These are phyloP conservation scores for Chamaenerion angustifolium DNA, from an alignment of 345 rosid species.

Conservation along the genomic window DNA sequence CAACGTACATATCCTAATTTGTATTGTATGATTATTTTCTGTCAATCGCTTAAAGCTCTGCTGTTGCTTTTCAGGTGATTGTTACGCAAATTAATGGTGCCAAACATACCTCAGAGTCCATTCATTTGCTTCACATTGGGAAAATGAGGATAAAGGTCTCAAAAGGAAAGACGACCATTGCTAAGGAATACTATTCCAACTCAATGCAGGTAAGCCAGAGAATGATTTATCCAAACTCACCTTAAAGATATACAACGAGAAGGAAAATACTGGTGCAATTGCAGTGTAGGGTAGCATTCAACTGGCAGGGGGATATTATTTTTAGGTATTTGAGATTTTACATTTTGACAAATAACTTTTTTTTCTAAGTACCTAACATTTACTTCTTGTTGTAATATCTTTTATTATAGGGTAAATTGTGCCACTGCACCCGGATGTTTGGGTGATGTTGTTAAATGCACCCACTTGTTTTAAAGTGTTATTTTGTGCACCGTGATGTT, in stretches of 20 bases:
- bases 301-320: too few relatives aligned
- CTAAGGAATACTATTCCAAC: slow-evolving; percentile 80
- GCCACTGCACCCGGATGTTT: too few relatives aligned
- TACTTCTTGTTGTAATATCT: too few relatives aligned
- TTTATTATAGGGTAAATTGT: too few relatives aligned
- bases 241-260: neutral
- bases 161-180: slow-evolving; percentile 53
- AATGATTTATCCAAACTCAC: neutral
- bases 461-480: too few relatives aligned
- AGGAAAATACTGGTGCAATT: too few relatives aligned
- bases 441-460: too few relatives aligned
- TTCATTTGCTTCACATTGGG: slow-evolving; percentile 78
- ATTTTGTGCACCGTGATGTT: too few relatives aligned
- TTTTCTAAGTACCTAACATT: too few relatives aligned
- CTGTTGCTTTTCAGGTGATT: slow-evolving; percentile 38
- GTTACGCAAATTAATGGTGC: slow-evolving; percentile 67
- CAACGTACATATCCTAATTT: slow-evolving; percentile 38
- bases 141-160: slow-evolving; percentile 94
- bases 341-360: too few relatives aligned
- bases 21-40: neutral
- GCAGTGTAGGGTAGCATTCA: too few relatives aligned
- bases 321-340: too few relatives aligned
- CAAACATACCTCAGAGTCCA: slow-evolving; percentile 59
- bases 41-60: neutral
- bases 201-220: slow-evolving; percentile 56